Conservation (phyloP, 1,139 yeast genomes). For the Lodderomyces margitis region DNA sequence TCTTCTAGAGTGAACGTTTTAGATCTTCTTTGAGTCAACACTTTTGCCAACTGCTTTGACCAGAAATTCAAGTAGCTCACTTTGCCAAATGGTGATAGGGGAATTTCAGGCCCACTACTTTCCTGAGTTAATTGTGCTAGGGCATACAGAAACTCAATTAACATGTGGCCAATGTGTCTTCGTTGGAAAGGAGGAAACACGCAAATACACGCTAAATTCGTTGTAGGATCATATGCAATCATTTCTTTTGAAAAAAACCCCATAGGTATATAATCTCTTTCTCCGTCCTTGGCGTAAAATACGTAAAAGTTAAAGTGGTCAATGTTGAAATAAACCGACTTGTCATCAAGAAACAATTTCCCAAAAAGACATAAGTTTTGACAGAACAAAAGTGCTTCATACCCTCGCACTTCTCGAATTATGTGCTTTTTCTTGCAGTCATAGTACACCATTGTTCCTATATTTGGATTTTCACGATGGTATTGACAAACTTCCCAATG, state of each 20-base stretch:
- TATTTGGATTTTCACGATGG: conserved; percentile 31
- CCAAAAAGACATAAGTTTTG: conserved; percentile 85
- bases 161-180: conserved; percentile 68
- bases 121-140: conserved; percentile 50
- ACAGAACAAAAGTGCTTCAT: conserved; percentile 61
- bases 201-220: conserved; percentile 84
- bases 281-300: conserved; percentile 48
- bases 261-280: conserved; percentile 51
- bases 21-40: conserved; percentile 13
- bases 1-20: conserved; percentile 44
- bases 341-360: conserved; percentile 85
- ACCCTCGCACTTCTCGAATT: conserved; percentile 68
- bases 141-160: conserved; percentile 81
- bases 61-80: conserved; percentile 75
- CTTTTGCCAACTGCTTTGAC: conserved; percentile 46
- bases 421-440: conserved; percentile 48
- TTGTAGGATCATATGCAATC: conserved; percentile 75
- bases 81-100: conserved; percentile 79
- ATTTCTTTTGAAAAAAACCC: conserved; percentile 92
- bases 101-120: conserved; percentile 87
- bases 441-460: conserved; percentile 70
- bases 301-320: conserved; percentile 80
- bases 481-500: conserved; percentile 49
- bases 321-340: conserved; percentile 78
- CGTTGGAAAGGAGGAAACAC: conserved; percentile 92